Base-by-base conservation (phyloP, 2,329 filamentous ascomycete genomes). In the Colletotrichum kahawae region DNA sequence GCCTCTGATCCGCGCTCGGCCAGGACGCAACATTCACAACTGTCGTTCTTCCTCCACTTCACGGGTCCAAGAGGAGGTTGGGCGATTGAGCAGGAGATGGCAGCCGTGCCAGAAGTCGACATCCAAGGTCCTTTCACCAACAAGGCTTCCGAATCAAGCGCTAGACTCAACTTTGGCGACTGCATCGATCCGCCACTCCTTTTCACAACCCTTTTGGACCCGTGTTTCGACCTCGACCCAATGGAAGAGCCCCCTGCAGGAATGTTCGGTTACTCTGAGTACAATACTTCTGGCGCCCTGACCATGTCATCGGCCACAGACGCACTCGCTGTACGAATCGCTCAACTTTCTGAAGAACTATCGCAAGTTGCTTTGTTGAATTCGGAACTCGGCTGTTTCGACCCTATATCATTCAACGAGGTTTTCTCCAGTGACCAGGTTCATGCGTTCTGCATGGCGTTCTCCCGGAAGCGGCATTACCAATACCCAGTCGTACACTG, bases 1-100 rank as follows among this genome's bases (percentile, higher is more conserved):
- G 9, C 2, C 18, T 5, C 43, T 1, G n/a, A 5, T 7, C 0
- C 43, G 2, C 3, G 4, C n/a, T 5, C 0, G 4, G 18, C 18
- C 4, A 1, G 1, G 1, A 48, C 10, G n/a, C 43, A 21, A 51
- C n/a, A 51, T 2, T 2, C n/a, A 0, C 43, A 51, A 0, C 0
- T 51, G 43, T 21, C 43, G 43, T 51, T 51, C 43, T 51, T 51
- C 2, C 43, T 51, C 43, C 21, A 21, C n/a, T 51, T 51, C 43
- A 51, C 43, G n/a, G 43, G 43, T 7, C n/a, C 43, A 21, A n/a
- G 43, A 51, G 43, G 43, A 1, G n/a, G 43, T 10, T 1, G 13
- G 10, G n/a, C n/a, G 0, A 51, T 51, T 13, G 43, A 7, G n/a
- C 43, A 51, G n/a, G 43, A 51, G 43, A 51, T 51, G 43, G n/a